Evolutionary conservation across 2,329 filamentous ascomycete genomes (phyloP).

Genomic region (Colletotrichum scovillei): DNA sequence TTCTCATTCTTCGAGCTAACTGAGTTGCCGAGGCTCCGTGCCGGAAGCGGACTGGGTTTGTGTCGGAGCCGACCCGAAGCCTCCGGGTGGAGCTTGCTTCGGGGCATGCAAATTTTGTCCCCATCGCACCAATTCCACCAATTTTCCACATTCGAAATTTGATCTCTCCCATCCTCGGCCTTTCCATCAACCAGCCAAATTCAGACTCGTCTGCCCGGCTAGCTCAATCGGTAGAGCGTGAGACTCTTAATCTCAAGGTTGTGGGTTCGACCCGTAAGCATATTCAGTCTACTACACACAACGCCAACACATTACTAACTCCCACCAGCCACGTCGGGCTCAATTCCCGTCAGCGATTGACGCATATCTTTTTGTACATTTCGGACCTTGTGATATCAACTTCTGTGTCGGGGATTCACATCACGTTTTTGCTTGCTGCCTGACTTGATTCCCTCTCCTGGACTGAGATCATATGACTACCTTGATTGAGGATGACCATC

Average conservation of each 20-base stretch:
- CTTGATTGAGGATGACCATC: too few relatives aligned
- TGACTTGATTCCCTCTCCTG: too few relatives aligned
- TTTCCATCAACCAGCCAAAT: background rate
- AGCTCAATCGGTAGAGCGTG: constrained; percentile 80
- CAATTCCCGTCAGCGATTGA: constrained; percentile 14
- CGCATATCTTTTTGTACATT: background rate
- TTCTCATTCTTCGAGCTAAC: too few relatives aligned
- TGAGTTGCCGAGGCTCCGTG: background rate
- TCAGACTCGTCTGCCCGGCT: constrained; percentile 56
- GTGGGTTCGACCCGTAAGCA: constrained; percentile 59
- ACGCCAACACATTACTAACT: background rate
- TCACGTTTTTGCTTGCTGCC: background rate
- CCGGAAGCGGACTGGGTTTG: background rate
- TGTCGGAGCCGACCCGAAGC: background rate
- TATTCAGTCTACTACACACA: background rate
- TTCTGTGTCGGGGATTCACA: background rate
- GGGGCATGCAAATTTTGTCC: background rate
- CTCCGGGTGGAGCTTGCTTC: background rate
- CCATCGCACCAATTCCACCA: background rate
- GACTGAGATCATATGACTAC: too few relatives aligned
- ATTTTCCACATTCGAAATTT: background rate
- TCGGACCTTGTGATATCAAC: background rate
- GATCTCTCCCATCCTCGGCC: background rate
- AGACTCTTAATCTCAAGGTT: constrained; percentile 75
- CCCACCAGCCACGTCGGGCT: constrained; percentile 1